Evolutionary conservation across 352 stramenopile species (phyloP).

Genomic region (Peronospora belbahrii): DNA sequence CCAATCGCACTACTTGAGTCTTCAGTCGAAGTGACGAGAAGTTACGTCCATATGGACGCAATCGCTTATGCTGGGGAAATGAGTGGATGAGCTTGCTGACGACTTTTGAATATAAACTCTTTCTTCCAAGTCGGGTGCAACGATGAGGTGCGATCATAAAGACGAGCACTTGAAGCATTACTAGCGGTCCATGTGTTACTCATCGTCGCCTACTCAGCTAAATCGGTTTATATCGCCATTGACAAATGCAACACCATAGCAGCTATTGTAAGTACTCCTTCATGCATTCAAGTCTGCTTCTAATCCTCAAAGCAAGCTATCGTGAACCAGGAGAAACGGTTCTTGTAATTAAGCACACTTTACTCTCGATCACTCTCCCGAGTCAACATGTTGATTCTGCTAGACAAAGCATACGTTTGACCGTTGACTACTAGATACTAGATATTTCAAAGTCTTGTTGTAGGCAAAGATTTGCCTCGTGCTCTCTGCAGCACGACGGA

Average conservation of each 20-base stretch:
- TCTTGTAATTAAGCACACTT: too few relatives aligned
- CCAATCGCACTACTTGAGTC: not conserved
- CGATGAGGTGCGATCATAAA: conserved; percentile 16
- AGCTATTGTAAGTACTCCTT: not conserved
- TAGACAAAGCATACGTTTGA: conserved; percentile 17
- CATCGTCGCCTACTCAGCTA: not conserved
- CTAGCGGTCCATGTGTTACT: conserved; percentile 18
- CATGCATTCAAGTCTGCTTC: not conserved
- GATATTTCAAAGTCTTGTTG: not conserved
- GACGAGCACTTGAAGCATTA: conserved; percentile 23
- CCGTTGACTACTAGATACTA: conserved; percentile 9
- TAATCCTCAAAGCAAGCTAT: too few relatives aligned
- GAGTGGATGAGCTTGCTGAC: conserved; percentile 12
- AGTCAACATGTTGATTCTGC: too few relatives aligned
- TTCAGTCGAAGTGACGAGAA: conserved; percentile 10
- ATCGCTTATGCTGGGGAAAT: conserved; percentile 20
- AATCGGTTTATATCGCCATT: too few relatives aligned
- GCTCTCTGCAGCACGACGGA: conserved; percentile 18
- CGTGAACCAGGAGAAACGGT: too few relatives aligned
- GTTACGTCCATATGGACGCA: conserved; percentile 2
- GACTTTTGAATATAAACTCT: conserved; percentile 18
- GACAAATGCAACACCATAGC: too few relatives aligned
- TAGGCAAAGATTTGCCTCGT: not conserved
- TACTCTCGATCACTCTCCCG: too few relatives aligned
- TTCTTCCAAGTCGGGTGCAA: conserved; percentile 7